A percentile compares a stretch with the other conserved stretches of the same genome.
Conservation (phyloP, 1,139 yeast genomes). For the Geotrichum europaeum region DNA sequence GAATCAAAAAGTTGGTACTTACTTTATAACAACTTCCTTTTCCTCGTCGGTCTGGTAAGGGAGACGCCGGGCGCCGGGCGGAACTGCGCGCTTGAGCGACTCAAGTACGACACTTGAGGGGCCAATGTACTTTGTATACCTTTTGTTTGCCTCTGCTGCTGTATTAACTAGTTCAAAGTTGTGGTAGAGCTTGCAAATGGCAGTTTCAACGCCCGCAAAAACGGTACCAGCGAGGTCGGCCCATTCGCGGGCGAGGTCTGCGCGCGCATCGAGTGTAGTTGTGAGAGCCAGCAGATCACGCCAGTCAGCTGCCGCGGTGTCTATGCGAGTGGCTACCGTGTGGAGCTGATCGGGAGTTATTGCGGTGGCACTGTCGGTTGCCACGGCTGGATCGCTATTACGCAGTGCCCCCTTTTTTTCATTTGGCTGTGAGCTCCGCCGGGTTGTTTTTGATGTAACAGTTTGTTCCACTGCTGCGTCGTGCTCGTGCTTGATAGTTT, state of each 20-base stretch:
- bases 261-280: conserved; percentile 39
- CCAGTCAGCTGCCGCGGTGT: conserved; percentile 28
- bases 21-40: conserved; percentile 2
- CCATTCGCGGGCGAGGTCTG: conserved; percentile 54
- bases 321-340: conserved; percentile 21
- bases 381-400: conserved; percentile 26
- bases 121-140: background rate
- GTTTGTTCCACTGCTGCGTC: conserved; percentile 15
- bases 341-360: conserved; percentile 35
- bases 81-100: background rate
- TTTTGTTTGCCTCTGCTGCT: conserved; percentile 24
- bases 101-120: background rate
- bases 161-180: conserved; percentile 32
- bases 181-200: conserved; percentile 44
- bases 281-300: conserved; percentile 40
- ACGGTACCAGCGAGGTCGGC: conserved; percentile 51
- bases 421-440: conserved; percentile 24
- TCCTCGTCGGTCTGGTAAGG: conserved; percentile 7
- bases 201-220: conserved; percentile 46
- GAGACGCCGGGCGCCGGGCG: background rate
- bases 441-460: conserved; percentile 11
- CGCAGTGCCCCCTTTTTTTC: conserved; percentile 20
- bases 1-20: background rate
- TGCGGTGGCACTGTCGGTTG: conserved; percentile 16
- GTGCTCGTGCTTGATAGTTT: conserved; percentile 25